Percentiles rank a stretch among this genome's conserved stretches.
phyloP scores from a whole-genome alignment of 2,329 filamentous ascomycete species.

The Xylariaceae sp. region DNA sequence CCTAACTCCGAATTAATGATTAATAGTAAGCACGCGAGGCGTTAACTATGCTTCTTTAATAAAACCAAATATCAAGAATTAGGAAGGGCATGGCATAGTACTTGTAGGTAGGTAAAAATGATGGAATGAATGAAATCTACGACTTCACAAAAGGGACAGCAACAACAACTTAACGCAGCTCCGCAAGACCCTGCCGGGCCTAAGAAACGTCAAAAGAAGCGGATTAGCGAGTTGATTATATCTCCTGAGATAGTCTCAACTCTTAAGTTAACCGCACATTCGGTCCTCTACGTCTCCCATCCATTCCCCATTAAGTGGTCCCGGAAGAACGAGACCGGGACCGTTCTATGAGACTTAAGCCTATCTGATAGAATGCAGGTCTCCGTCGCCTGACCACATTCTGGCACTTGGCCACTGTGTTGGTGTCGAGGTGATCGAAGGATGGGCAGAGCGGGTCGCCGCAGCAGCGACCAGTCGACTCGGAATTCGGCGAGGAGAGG shows the following conservation, averaged over 20 bases:
- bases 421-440: not conserved
- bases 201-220: too few relatives aligned
- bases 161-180: too few relatives aligned
- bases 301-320: not conserved
- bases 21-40: too few relatives aligned
- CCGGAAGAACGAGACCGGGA: not conserved
- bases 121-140: too few relatives aligned
- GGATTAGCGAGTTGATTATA: not conserved
- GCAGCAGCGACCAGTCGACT: not conserved
- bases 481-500: not conserved
- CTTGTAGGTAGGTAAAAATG: too few relatives aligned
- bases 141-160: too few relatives aligned
- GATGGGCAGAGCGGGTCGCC: not conserved
- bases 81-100: too few relatives aligned
- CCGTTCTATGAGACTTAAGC: not conserved
- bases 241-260: not conserved
- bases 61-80: too few relatives aligned
- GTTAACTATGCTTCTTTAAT: too few relatives aligned
- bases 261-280: not conserved
- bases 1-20: too few relatives aligned
- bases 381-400: not conserved
- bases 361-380: not conserved
- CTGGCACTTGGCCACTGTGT: not conserved
- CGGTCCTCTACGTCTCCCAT: not conserved
- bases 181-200: too few relatives aligned